Base-by-base conservation (phyloP, 441 rosid genomes). In the Gossypium schwendimanii region DNA sequence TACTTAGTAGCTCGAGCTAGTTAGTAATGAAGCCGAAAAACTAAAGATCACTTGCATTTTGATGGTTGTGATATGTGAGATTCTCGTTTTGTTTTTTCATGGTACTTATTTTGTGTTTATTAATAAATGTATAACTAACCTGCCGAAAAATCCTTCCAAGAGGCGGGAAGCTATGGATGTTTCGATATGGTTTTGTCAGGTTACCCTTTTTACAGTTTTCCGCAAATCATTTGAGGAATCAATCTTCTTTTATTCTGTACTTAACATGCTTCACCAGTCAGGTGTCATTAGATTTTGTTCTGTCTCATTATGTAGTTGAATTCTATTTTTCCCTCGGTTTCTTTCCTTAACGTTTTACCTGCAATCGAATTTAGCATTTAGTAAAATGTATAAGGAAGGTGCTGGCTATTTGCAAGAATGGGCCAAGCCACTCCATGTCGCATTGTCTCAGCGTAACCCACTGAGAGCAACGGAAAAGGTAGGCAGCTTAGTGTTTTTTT, bases 341-440 rank as follows among this genome's bases (percentile, higher is more conserved):
- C 61, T 11, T 55, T n/a, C 53, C 15, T 36, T 36, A 36, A 50
- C 8, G 55, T 50, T 50, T 50, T 50, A 7, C 21, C 10, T 50
- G 60, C 31, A 55, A 55, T 10, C n/a, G 1, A 3, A 21, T 55
- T 28, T 21, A 55, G 60, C 60, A 54, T 54, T 20, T 54, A 20
- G 23, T 54, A 54, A 54, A 21, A 18, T 54, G 60, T 2, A 54
- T 9, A 20, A 54, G 3, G 28, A 54, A 54, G 60, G 2, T 2
- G 28, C n/a, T n/a, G 10, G 24, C 28, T 8, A 54, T 78, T 84
- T 90, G 81, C 97, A 89, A 87, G 98, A 94, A 84, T 97, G 98
- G 17, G 98, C 95, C n/a, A 87, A 91, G 75, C 97, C 97, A 80
- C 98, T 97, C 39, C 9, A 91, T 75, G 97, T 94, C 70, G 90